Evolutionary conservation across 768 basidiomycete species (phyloP).

Genomic region (Lactarius deliciosus): DNA sequence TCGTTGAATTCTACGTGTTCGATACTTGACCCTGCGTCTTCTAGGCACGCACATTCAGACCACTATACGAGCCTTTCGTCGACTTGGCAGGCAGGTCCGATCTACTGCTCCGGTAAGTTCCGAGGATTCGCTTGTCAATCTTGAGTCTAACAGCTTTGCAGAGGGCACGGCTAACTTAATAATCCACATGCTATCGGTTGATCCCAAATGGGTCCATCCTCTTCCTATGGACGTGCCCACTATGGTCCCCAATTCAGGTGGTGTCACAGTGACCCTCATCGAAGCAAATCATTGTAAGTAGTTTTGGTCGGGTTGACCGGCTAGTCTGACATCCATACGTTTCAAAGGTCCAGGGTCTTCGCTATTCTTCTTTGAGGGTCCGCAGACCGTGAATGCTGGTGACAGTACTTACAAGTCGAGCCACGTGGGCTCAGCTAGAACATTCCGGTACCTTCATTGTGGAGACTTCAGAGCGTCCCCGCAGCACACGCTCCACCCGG

Average conservation of each 20-base stretch:
- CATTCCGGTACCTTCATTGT: slow-evolving; percentile 92
- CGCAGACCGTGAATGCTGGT: slow-evolving; percentile 84
- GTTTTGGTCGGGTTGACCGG: slow-evolving; percentile 22
- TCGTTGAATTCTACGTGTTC: background rate
- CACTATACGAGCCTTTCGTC: slow-evolving; percentile 92
- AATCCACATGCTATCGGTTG: slow-evolving; percentile 85
- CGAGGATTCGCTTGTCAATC: slow-evolving; percentile 6
- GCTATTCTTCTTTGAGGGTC: slow-evolving; percentile 91
- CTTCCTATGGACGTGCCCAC: slow-evolving; percentile 79
- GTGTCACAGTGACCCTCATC: slow-evolving; percentile 89
- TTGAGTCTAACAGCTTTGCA: slow-evolving; percentile 13
- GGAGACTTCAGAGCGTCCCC: slow-evolving; percentile 94
- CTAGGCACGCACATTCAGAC: slow-evolving; percentile 94
- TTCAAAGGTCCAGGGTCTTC: slow-evolving; percentile 77
- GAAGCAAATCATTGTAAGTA: slow-evolving; percentile 90
- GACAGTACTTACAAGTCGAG: slow-evolving; percentile 74
- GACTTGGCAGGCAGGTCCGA: slow-evolving; percentile 87
- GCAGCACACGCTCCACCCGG: slow-evolving; percentile 80
- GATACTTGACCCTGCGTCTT: background rate
- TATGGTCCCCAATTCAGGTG: slow-evolving; percentile 75
- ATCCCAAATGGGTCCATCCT: slow-evolving; percentile 84
- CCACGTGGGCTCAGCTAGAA: slow-evolving; percentile 63
- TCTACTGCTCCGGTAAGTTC: slow-evolving; percentile 78
- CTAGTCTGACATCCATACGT: background rate
- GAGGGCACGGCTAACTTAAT: slow-evolving; percentile 91